Conservation (phyloP, 208 protist species). For the Crithidia mellificae region DNA sequence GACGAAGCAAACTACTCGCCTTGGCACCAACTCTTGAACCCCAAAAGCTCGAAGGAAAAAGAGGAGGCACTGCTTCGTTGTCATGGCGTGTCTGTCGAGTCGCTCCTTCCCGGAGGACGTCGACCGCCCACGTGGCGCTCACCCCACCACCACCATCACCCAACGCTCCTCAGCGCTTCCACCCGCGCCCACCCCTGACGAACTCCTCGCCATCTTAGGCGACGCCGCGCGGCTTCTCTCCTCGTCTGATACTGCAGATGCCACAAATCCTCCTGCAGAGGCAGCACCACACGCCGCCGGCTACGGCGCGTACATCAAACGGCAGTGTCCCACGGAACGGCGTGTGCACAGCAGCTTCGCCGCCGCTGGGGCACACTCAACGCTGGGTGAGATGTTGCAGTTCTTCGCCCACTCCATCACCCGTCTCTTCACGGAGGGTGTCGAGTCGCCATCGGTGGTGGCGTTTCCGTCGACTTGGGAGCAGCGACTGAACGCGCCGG, state of each 20-base stretch:
- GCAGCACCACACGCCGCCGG: background rate
- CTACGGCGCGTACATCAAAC: slow-evolving; percentile 2
- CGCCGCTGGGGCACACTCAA: slow-evolving; percentile 59
- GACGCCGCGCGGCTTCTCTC: slow-evolving; percentile 13
- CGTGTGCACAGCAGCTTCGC: slow-evolving; percentile 63
- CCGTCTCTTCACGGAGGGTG: slow-evolving; percentile 52
- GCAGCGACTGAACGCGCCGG: slow-evolving; percentile 20
- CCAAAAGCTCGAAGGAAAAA: too few species aligned
- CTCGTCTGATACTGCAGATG: background rate
- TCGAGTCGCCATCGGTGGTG: slow-evolving; percentile 39
- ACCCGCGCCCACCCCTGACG: slow-evolving; percentile 28
- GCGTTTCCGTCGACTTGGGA: slow-evolving; percentile 67
- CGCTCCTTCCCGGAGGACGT: background rate
- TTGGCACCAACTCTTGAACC: too few species aligned
- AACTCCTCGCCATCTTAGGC: slow-evolving; percentile 26
- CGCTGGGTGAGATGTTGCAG: slow-evolving; percentile 60
- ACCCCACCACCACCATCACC: slow-evolving; percentile 23
- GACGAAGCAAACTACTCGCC: too few species aligned
- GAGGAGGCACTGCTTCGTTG: too few species aligned
- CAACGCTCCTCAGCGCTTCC: slow-evolving; percentile 44
- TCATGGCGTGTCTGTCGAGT: slow-evolving; percentile 22
- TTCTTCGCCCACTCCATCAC: slow-evolving; percentile 55
- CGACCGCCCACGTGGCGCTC: slow-evolving; percentile 27
- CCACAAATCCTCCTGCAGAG: too few species aligned
- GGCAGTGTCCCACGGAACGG: slow-evolving; percentile 34